phyloP scores from a whole-genome alignment of 139 green algal genomes.

The Coelastrella sp. region DNA sequence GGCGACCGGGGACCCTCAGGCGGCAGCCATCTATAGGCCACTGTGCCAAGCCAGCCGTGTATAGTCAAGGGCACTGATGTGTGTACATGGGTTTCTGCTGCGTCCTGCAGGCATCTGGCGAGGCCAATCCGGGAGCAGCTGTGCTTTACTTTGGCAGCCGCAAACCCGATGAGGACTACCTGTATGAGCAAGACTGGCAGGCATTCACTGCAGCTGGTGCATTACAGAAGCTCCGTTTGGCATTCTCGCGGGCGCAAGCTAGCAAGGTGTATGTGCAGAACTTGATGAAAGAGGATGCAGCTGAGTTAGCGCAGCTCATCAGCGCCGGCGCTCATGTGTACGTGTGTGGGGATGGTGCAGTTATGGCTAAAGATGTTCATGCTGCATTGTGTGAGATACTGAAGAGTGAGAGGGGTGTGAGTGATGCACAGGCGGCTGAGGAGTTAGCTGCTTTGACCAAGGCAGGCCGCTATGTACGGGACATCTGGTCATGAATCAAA shows the following conservation, averaged over 20 bases:
- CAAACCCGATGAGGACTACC: conserved; percentile 83
- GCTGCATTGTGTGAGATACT: conserved; percentile 61
- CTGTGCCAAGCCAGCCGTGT: neutral
- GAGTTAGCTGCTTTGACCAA: conserved; percentile 76
- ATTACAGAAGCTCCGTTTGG: conserved; percentile 80
- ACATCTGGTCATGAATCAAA: conserved; percentile 81
- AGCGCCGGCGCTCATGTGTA: conserved; percentile 76
- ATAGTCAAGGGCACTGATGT: neutral
- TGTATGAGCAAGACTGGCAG: conserved; percentile 87
- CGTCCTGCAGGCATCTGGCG: conserved; percentile 4
- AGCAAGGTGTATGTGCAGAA: conserved; percentile 92
- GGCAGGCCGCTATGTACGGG: conserved; percentile 83
- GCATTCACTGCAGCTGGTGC: conserved; percentile 74
- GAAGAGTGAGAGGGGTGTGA: conserved; percentile 56
- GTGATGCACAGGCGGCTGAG: conserved; percentile 53
- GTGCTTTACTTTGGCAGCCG: conserved; percentile 94
- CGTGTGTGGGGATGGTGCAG: conserved; percentile 90
- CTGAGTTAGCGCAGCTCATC: conserved; percentile 70
- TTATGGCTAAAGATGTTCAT: conserved; percentile 97
- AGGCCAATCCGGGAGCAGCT: conserved; percentile 13
- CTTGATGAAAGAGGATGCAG: conserved; percentile 75
- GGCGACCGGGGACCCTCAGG: too few species aligned
- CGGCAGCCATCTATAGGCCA: neutral
- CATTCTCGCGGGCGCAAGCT: conserved; percentile 80
- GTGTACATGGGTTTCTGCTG: neutral